Evolutionary conservation across 768 basidiomycete species (phyloP).

Genomic region (Trametes maxima): DNA sequence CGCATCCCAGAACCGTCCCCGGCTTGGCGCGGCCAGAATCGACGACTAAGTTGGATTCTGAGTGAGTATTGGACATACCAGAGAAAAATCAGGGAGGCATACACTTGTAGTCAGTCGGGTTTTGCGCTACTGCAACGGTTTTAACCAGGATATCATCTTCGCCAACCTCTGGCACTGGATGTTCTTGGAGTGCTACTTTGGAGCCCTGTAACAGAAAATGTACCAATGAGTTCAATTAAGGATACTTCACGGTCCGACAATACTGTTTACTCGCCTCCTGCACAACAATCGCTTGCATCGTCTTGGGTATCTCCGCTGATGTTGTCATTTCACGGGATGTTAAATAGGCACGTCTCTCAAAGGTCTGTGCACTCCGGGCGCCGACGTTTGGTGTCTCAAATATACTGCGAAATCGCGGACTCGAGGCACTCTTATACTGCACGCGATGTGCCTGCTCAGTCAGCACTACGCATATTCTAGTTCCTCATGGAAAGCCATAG

Average conservation of each 20-base stretch:
- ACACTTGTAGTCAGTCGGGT: slow-evolving; percentile 33
- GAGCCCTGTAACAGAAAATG: slow-evolving; percentile 1
- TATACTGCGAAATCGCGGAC: too few relatives aligned
- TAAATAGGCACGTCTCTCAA: too few relatives aligned
- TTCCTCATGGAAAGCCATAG: too few relatives aligned
- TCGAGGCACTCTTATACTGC: too few relatives aligned
- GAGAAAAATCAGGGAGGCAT: not conserved
- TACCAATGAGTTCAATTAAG: not conserved
- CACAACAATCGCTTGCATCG: slow-evolving; percentile 28
- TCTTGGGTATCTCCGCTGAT: slow-evolving; percentile 12
- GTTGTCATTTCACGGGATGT: too few relatives aligned
- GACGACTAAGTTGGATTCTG: not conserved
- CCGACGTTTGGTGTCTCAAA: too few relatives aligned
- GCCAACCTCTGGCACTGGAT: slow-evolving; percentile 27
- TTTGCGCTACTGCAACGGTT: slow-evolving; percentile 28
- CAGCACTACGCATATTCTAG: not conserved
- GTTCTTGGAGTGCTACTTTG: slow-evolving; percentile 22
- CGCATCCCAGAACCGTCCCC: slow-evolving; percentile 10
- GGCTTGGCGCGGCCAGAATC: not conserved
- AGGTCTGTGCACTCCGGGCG: too few relatives aligned
- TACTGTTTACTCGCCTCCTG: slow-evolving; percentile 9
- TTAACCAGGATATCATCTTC: slow-evolving; percentile 33
- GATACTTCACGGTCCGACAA: not conserved
- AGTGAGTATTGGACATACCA: not conserved
- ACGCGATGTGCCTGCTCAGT: not conserved